phyloP scores from a whole-genome alignment of 1,139 yeast species.

The Blastobotrys petasosporus region DNA sequence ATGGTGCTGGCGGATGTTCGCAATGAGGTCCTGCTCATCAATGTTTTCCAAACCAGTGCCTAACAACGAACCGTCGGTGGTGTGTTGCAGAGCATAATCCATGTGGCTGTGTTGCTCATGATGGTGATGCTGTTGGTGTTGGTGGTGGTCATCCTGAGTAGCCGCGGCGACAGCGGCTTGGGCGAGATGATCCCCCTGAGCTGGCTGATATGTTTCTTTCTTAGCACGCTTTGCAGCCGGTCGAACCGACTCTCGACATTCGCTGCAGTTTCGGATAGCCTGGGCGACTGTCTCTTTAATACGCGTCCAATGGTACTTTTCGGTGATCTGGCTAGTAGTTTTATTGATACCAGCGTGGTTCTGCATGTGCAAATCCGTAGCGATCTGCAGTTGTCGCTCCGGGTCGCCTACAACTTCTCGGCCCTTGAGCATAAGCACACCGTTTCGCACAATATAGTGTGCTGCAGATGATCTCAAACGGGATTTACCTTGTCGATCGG shows the following conservation, averaged over 20 bases:
- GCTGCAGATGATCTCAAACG: conserved; percentile 77
- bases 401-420: conserved; percentile 78
- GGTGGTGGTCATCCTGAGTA: conserved; percentile 9
- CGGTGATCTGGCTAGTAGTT: conserved; percentile 72
- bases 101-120: conserved; percentile 18
- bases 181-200: background rate
- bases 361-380: conserved; percentile 60
- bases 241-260: conserved; percentile 50
- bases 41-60: conserved; percentile 33
- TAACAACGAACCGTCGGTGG: conserved; percentile 16
- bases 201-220: conserved; percentile 15
- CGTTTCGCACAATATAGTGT: conserved; percentile 60
- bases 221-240: conserved; percentile 27
- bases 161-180: background rate
- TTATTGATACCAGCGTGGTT: conserved; percentile 89
- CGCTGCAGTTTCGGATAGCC: conserved; percentile 69
- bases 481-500: conserved; percentile 78
- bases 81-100: conserved; percentile 19
- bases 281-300: conserved; percentile 82
- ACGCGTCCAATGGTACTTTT: conserved; percentile 83
- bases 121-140: conserved; percentile 20
- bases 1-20: conserved; percentile 25
- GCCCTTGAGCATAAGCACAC: conserved; percentile 69
- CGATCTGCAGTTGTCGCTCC: conserved; percentile 65
- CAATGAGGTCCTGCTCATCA: conserved; percentile 42